Evolutionary conservation across 441 rosid species (phyloP).

Genomic region (Breynia disticha): DNA sequence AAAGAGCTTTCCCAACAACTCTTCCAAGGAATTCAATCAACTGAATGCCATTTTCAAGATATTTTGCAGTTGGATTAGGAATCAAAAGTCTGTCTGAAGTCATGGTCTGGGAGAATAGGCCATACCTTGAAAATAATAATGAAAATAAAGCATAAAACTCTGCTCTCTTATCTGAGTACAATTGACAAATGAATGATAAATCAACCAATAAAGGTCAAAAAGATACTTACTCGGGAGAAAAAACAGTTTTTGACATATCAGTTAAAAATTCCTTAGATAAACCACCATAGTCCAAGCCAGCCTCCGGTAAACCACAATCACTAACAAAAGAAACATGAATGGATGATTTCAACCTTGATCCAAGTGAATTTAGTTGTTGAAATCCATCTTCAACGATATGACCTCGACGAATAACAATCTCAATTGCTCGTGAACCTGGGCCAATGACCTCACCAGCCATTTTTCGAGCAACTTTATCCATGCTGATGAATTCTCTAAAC

Average conservation of each 20-base stretch:
- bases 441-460: conserved; percentile 86
- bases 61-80: conserved; percentile 81
- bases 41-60: conserved; percentile 78
- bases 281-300: conserved; percentile 99
- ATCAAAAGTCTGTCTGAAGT: conserved; percentile 79
- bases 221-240: conserved; percentile 82
- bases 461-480: conserved; percentile 87
- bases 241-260: conserved; percentile 89
- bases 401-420: conserved; percentile 88
- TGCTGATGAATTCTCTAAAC: conserved; percentile 87
- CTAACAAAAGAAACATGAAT: conserved; percentile 96
- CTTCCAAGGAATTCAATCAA: conserved; percentile 99
- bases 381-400: conserved; percentile 96
- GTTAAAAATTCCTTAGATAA: conserved; percentile 94
- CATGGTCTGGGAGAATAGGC: conserved; percentile 80
- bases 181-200: conserved; percentile 11
- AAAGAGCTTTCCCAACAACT: conserved; percentile 96
- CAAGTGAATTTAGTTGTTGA: conserved; percentile 70
- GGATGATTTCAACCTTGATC: conserved; percentile 83
- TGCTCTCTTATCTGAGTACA: conserved; percentile 9
- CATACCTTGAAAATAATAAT: conserved; percentile 49
- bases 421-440: conserved; percentile 84
- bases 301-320: conserved; percentile 96
- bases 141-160: conserved; percentile 11
- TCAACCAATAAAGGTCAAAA: conserved; percentile 7